A percentile compares a stretch with the other conserved stretches of the same genome.
These are phyloP conservation scores for Podila epigama DNA, from an alignment of 192 early-diverging fungal species.

Conservation along the genomic window DNA sequence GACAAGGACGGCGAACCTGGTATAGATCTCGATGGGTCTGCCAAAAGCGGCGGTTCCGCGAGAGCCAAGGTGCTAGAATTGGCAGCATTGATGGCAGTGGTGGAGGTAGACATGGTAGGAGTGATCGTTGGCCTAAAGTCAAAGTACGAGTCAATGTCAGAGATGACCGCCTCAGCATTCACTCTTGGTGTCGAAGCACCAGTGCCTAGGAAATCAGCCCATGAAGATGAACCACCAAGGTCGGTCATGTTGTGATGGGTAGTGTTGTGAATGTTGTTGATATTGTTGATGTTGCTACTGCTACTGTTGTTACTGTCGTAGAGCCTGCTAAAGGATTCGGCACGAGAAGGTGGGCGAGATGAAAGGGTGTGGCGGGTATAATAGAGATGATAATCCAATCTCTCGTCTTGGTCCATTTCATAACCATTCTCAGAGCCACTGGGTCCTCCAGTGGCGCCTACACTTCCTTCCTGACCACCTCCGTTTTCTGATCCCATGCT, in stretches of 20 bases:
- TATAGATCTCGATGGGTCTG: background rate
- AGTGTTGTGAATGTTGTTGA: too few species aligned
- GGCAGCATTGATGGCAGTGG: conserved; percentile 3
- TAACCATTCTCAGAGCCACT: conserved; percentile 30
- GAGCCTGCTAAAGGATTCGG: conserved; percentile 29
- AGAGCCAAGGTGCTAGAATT: conserved; percentile 5
- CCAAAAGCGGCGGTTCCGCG: conserved; percentile 22
- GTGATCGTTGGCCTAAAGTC: conserved; percentile 23
- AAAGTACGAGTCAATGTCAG: conserved; percentile 49
- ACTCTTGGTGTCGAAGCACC: conserved; percentile 27
- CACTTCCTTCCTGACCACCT: background rate
- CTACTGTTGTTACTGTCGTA: conserved; percentile 30
- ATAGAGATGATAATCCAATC: conserved; percentile 46
- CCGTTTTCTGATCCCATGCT: too few species aligned
- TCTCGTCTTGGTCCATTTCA: conserved; percentile 51
- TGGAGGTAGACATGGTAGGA: background rate
- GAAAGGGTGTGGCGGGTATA: conserved; percentile 48
- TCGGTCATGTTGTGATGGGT: too few species aligned
- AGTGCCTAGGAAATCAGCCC: conserved; percentile 1
- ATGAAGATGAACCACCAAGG: conserved; percentile 26
- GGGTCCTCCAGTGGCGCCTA: too few species aligned
- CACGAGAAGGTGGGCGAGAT: conserved; percentile 42
- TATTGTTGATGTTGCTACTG: too few species aligned
- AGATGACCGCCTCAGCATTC: conserved; percentile 38
- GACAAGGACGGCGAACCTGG: background rate